A percentile compares a stretch with the other conserved stretches of the same genome.
phyloP scores from a whole-genome alignment of 192 early-diverging fungal species.

The Backusella macrospora region DNA sequence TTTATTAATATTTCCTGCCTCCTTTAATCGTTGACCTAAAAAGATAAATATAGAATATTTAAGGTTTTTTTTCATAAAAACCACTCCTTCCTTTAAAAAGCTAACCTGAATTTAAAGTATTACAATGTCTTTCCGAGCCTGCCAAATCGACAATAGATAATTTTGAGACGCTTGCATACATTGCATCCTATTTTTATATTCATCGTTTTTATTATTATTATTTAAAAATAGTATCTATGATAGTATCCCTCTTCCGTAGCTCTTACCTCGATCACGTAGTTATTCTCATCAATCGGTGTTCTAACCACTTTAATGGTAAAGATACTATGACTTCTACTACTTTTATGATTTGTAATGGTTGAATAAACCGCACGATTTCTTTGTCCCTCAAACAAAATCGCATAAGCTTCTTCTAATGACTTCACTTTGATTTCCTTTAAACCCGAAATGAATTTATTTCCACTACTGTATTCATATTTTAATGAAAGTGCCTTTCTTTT shows the following conservation, averaged over 20 bases:
- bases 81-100: not conserved
- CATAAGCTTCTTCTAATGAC: constrained; percentile 58
- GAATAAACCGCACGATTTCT: constrained; percentile 60
- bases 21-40: constrained; percentile 56
- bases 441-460: constrained; percentile 64
- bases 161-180: constrained; percentile 46
- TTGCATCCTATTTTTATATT: constrained; percentile 27
- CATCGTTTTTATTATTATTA: too few species aligned
- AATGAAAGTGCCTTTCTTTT: constrained; percentile 39
- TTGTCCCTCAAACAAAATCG: constrained; percentile 60
- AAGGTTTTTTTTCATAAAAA: not conserved
- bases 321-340: constrained; percentile 66
- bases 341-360: constrained; percentile 56
- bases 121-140: constrained; percentile 65
- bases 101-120: constrained; percentile 49
- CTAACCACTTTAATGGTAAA: constrained; percentile 70
- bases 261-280: constrained; percentile 44
- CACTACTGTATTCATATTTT: constrained; percentile 42
- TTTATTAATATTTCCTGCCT: constrained; percentile 71
- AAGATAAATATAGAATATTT: not conserved
- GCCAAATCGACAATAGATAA: constrained; percentile 73
- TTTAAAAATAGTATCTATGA: constrained; percentile 26
- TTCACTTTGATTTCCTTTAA: constrained; percentile 60
- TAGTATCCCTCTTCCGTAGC: constrained; percentile 15
- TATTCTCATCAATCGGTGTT: constrained; percentile 48